phyloP scores from a whole-genome alignment of 225 moss, liverwort and hornwort species.

The Takakia lepidozioides region DNA sequence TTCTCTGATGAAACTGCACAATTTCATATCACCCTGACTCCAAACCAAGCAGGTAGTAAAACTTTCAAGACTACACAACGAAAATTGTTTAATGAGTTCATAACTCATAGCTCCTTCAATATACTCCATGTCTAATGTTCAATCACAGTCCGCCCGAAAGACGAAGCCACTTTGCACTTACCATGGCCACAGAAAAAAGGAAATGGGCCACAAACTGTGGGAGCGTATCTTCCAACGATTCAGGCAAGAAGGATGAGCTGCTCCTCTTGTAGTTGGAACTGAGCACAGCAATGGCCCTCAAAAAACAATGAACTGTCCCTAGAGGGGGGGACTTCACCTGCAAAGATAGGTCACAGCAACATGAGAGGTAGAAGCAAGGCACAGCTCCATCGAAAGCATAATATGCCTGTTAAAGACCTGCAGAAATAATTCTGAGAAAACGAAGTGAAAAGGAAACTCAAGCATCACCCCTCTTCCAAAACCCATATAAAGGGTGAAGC shows the following conservation, averaged over 20 bases:
- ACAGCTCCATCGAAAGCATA: no score
- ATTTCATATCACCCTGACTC: no score
- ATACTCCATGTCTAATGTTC: no score
- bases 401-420: no score
- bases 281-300: slow-evolving; percentile 60
- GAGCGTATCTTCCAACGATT: slow-evolving; percentile 36
- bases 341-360: slow-evolving; percentile 9
- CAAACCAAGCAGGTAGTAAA: no score
- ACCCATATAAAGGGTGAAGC: slow-evolving; percentile 12
- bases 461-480: neutral
- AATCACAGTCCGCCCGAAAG: neutral
- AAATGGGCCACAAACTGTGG: slow-evolving; percentile 57
- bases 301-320: slow-evolving; percentile 52
- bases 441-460: neutral
- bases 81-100: neutral
- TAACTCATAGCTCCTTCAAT: no score
- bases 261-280: slow-evolving; percentile 31
- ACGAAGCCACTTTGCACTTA: slow-evolving; percentile 17
- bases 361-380: no score
- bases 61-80: no score
- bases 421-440: no score
- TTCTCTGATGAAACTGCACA: no score
- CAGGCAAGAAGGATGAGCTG: slow-evolving; percentile 50
- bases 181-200: slow-evolving; percentile 41
- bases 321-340: slow-evolving; percentile 44